Evolutionary conservation across 2,329 filamentous ascomycete genomes (phyloP), one percentile per base, ranked within the genome.

Genomic region (Bisporella sp.): DNA sequence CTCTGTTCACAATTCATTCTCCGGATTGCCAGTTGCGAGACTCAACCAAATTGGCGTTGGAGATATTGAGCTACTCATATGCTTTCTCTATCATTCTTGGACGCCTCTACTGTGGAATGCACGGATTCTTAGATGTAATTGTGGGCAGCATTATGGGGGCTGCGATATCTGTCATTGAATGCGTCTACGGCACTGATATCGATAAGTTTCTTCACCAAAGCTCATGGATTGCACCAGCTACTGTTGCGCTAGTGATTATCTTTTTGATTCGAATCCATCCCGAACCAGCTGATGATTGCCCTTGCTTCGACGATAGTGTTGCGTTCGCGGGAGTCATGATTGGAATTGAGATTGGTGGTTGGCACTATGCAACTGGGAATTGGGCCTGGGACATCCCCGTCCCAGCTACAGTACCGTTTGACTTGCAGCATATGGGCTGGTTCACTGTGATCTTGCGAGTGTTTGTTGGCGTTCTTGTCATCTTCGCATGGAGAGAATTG

Each of bases 21-120:
- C 77, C 82, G 1, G 78, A 82, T n/a, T 81, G 83, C 49, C 73
- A 78, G 13, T 72, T 88, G 52, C 70, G 77, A 32, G 71, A 80
- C 3, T 71, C 77, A 13, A 75, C 79, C 1, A 84, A 80, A 58
- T 55, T 83, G 4, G 68, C 76, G 4, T 71, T 95, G 30, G 86
- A 93, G 64, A 67, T 70, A 5, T 68, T 88, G 5, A 83, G 85
- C 40, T 95, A 93, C 67, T 84, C 89, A 59, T 99, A 97, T 65
- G 89, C 88, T 33, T 71, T 81, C 9, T 96, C 92, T 30, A 97
- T 99, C 63, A 79, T 96, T 40, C 73, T 97, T 55, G 93, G 93
- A 5, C 83, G 93, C 21, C 74, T 99, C 35, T 97, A 99, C 72
- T 99, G 93, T 65, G 93, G 93, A 54, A 99, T 99, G 93, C 93